Evolutionary conservation across 23 red algal genomes (phyloP).

Genomic region (Gracilaria caudata): DNA sequence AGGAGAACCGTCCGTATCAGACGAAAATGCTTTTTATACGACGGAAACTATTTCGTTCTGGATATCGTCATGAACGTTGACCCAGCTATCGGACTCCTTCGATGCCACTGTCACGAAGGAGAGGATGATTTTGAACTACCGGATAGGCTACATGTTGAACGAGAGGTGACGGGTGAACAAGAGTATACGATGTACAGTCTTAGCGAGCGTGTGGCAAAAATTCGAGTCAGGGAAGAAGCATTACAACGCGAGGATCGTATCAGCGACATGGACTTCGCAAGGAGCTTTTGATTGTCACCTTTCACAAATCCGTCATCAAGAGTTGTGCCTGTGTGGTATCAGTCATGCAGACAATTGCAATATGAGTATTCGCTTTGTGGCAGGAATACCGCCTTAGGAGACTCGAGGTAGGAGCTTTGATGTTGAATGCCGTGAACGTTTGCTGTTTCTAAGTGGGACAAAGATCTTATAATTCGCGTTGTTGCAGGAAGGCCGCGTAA

Average conservation of each 20-base stretch:
- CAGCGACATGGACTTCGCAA: conserved; percentile 35
- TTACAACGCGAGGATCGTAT: conserved; percentile 16
- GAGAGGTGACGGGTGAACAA: conserved; percentile 70
- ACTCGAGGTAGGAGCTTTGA: not conserved
- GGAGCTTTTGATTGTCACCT: not conserved
- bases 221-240: not conserved
- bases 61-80: conserved; percentile 54
- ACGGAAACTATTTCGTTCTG: conserved; percentile 77
- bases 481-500: not conserved
- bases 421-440: not conserved
- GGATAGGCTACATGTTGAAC: conserved; percentile 39
- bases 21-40: conserved; percentile 72
- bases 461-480: no score
- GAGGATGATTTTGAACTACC: conserved; percentile 59
- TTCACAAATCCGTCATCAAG: not conserved
- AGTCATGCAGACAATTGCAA: not conserved
- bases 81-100: conserved; percentile 48
- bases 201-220: conserved; percentile 23
- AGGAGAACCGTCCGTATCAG: conserved; percentile 54
- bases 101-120: conserved; percentile 54
- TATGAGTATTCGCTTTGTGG: not conserved
- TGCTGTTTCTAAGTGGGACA: not conserved
- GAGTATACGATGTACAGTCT: conserved; percentile 63
- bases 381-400: not conserved
- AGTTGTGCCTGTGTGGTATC: not conserved